Evolutionary conservation across 2,329 filamentous ascomycete species (phyloP).

Genomic region (Cadophora luteo-olivacea): DNA sequence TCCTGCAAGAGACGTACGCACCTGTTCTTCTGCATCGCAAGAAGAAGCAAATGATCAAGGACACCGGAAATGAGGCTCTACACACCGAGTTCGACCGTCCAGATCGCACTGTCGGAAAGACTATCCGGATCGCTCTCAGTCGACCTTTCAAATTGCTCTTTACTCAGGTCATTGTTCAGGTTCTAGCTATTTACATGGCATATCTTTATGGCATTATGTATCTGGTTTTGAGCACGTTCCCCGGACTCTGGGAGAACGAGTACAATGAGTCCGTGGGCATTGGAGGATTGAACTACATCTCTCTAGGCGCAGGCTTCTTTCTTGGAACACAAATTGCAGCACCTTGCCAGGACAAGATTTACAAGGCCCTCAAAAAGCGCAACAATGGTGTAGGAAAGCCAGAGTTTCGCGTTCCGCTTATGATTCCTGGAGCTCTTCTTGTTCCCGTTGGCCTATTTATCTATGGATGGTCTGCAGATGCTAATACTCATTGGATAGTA

Average conservation of each 20-base stretch:
- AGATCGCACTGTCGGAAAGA: slow-evolving; percentile 44
- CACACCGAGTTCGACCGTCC: slow-evolving; percentile 58
- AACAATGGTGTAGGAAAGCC: slow-evolving; percentile 50
- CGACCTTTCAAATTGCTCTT: slow-evolving; percentile 57
- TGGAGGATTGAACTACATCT: slow-evolving; percentile 62
- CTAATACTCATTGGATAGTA: slow-evolving; percentile 59
- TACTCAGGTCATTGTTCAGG: slow-evolving; percentile 59
- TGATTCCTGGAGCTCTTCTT: slow-evolving; percentile 59
- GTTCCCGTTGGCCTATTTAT: slow-evolving; percentile 62
- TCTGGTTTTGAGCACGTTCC: slow-evolving; percentile 65
- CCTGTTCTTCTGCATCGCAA: slow-evolving; percentile 55
- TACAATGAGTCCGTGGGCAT: slow-evolving; percentile 64
- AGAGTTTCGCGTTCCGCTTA: slow-evolving; percentile 69
- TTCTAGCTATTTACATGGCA: slow-evolving; percentile 59
- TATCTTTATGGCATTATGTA: slow-evolving; percentile 61
- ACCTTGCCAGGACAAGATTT: slow-evolving; percentile 44
- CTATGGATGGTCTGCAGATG: slow-evolving; percentile 64
- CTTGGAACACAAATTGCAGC: slow-evolving; percentile 46
- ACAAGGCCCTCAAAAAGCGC: slow-evolving; percentile 36
- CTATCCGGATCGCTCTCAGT: slow-evolving; percentile 50
- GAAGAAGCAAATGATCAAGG: slow-evolving; percentile 51
- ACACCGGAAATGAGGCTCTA: slow-evolving; percentile 55
- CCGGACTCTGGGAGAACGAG: slow-evolving; percentile 58
- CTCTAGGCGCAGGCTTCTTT: slow-evolving; percentile 52
- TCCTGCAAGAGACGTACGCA: slow-evolving; percentile 57